Base-by-base conservation (phyloP, 148 eudicot species). In the Amaranthus cruentus region DNA sequence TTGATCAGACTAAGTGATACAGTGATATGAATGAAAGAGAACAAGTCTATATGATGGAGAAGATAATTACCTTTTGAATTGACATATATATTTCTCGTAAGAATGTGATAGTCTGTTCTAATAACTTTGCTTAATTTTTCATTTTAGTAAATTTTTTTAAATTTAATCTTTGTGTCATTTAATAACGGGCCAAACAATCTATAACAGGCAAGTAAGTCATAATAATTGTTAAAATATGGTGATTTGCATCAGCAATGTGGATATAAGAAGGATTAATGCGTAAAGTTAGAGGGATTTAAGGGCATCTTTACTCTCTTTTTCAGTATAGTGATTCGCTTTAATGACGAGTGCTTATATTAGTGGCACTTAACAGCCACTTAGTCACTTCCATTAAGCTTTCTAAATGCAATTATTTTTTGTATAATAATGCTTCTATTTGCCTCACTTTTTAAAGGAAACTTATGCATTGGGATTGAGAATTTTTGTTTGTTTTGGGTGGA, bases 401-500 rank as follows among this genome's bases (percentile, higher is more conserved):
- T 46, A 14, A 13, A n/a, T 66, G 18, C 15, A 49, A 28, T 28
- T 28, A 28, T 0, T 28, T 28, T 28, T 28, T 28, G 38, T 28
- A 28, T 28, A 28, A 28, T 28, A 28, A 28, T 28, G 38, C 38
- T 28, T 28, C 38, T 28, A 28, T 0, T 28, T 28, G 38, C 38
- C 43, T 66, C 10, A 49, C 55, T 50, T 50, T 47, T 28, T 4
- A 7, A 51, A 51, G 61, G 59, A n/a, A n/a, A 49, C 52, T 68
- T 46, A 28, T 65, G 64, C 55, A 14, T 65, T 21, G 78, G 72
- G 21, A 49, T 67, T 15, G 61, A 46, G 55, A 76, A 76, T 69
- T 50, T 67, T 68, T 60, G 61, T 76, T 47, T 51, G 61, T 76
- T 76, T 52, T 44, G 58, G 18, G 10, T 42, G 48, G 71, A 28